These are phyloP conservation scores for Plantago major DNA, from an alignment of 257 asterid genomes.

Conservation along the genomic window DNA sequence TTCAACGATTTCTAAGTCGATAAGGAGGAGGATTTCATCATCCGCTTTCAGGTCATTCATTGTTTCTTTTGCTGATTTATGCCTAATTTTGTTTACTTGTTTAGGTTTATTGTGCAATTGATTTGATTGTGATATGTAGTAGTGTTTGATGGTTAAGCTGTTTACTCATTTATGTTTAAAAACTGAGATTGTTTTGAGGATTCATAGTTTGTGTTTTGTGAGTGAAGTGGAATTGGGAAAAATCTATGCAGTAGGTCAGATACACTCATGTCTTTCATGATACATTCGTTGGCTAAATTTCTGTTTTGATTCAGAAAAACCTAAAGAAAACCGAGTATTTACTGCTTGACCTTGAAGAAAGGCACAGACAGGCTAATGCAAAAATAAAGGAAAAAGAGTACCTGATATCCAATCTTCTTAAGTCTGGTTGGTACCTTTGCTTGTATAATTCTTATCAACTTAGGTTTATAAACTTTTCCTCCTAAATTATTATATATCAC, in stretches of 20 bases:
- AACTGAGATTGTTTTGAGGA: too few species aligned
- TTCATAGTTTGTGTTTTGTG: too few species aligned
- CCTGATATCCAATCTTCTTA: slow-evolving; percentile 83
- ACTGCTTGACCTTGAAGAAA: slow-evolving; percentile 90
- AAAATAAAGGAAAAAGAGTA: slow-evolving; percentile 91
- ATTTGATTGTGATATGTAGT: too few species aligned
- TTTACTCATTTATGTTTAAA: too few species aligned
- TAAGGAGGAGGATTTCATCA: slow-evolving; percentile 83
- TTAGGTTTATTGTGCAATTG: neutral
- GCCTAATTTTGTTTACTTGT: neutral
- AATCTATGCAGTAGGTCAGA: neutral
- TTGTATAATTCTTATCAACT: neutral
- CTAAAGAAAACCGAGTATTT: slow-evolving; percentile 80
- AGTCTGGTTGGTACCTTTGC: slow-evolving; percentile 62
- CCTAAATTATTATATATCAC: too few species aligned
- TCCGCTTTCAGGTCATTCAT: slow-evolving; percentile 66
- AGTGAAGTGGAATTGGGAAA: slow-evolving; percentile 15
- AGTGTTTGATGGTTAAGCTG: too few species aligned
- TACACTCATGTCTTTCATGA: slow-evolving; percentile 10
- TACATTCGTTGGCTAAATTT: slow-evolving; percentile 27
- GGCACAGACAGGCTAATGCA: slow-evolving; percentile 80
- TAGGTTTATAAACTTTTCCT: slow-evolving; percentile 1
- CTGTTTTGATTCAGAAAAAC: slow-evolving; percentile 56
- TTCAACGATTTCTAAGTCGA: too few species aligned
- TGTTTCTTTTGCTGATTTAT: neutral